These are phyloP conservation scores for Smittium culicis DNA, from an alignment of 371 early-diverging fungal genomes.

Conservation along the genomic window DNA sequence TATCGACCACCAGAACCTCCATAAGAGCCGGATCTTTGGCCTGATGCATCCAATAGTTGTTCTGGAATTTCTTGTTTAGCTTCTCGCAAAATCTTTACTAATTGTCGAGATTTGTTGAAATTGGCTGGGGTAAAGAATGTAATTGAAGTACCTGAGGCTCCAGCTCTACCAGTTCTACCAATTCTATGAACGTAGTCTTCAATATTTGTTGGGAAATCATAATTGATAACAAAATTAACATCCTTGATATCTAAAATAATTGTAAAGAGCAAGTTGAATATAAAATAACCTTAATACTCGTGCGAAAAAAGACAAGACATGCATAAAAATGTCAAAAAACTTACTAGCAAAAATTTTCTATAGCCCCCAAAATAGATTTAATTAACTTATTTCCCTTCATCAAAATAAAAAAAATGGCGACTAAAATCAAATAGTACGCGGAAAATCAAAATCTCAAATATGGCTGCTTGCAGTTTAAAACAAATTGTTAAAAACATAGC, in stretches of 20 bases:
- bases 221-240: slow-evolving; percentile 91
- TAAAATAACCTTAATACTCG: too few relatives aligned
- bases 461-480: too few relatives aligned
- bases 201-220: slow-evolving; percentile 88
- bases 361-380: too few relatives aligned
- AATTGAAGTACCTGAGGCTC: slow-evolving; percentile 81
- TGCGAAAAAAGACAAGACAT: too few relatives aligned
- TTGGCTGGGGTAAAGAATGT: slow-evolving; percentile 96
- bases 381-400: too few relatives aligned
- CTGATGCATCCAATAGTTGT: slow-evolving; percentile 56
- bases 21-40: slow-evolving; percentile 37
- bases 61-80: slow-evolving; percentile 88
- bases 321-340: too few relatives aligned
- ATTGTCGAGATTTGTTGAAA: slow-evolving; percentile 72
- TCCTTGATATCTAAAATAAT: slow-evolving; percentile 89
- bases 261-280: too few relatives aligned
- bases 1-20: slow-evolving; percentile 33
- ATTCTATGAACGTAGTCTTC: slow-evolving; percentile 97
- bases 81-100: slow-evolving; percentile 81
- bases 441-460: too few relatives aligned
- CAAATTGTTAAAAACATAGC: too few relatives aligned
- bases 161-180: slow-evolving; percentile 99
- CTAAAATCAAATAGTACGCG: too few relatives aligned
- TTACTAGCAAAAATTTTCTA: too few relatives aligned
- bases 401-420: too few relatives aligned